Conservation (phyloP, 2,329 filamentous ascomycete species). For the Emericellopsis atlantica region DNA sequence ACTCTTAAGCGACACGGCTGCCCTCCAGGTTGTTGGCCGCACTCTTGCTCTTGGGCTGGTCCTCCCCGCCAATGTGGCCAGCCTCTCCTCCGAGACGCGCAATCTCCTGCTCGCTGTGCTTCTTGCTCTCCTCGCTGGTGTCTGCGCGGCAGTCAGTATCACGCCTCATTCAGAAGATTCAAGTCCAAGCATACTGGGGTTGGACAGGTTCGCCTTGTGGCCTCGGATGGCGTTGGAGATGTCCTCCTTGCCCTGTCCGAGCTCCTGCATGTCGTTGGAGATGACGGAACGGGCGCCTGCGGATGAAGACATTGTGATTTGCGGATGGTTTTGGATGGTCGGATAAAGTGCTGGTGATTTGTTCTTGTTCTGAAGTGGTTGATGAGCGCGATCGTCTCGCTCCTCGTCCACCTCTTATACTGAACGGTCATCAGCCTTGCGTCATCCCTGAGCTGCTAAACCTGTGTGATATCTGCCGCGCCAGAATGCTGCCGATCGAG, state of each 20-base stretch:
- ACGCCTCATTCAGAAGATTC: neutral
- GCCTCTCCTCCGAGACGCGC: conserved; percentile 27
- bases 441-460: too few species aligned
- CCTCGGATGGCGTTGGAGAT: conserved; percentile 17
- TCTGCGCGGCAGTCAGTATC: conserved; percentile 13
- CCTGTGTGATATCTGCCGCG: too few species aligned
- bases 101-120: conserved; percentile 26
- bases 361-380: neutral
- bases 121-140: conserved; percentile 29
- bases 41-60: conserved; percentile 25
- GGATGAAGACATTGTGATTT: conserved; percentile 14
- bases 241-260: conserved; percentile 13
- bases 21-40: conserved; percentile 25
- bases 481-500: too few species aligned
- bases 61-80: conserved; percentile 27
- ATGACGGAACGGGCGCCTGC: conserved; percentile 24
- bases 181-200: conserved; percentile 22
- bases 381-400: neutral
- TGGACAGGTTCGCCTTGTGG: conserved; percentile 33
- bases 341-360: neutral
- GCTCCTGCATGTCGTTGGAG: conserved; percentile 27
- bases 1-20: conserved; percentile 12
- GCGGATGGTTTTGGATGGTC: neutral
- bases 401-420: too few species aligned
- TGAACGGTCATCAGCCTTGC: too few species aligned